These are phyloP conservation scores for Helminthosporium solani DNA, from an alignment of 2,329 filamentous ascomycete species.

Conservation along the genomic window DNA sequence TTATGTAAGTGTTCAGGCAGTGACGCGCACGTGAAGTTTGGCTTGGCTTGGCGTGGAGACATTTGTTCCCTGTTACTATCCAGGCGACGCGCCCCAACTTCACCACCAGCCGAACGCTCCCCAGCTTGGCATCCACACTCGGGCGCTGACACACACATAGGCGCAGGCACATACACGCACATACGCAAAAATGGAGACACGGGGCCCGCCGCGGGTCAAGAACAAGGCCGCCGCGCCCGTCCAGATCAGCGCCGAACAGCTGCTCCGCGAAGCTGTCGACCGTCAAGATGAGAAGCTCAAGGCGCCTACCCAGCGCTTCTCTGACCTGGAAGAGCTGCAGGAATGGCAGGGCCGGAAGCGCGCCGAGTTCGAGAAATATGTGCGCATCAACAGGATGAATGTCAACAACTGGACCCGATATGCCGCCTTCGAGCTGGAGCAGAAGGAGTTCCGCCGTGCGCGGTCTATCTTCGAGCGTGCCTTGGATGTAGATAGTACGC, in stretches of 20 bases:
- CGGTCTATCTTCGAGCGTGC: slow-evolving; percentile 93
- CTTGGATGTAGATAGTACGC: slow-evolving; percentile 86
- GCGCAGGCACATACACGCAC: too few species aligned
- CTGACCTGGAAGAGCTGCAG: slow-evolving; percentile 95
- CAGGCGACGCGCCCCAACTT: slow-evolving; percentile 12
- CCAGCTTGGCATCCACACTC: slow-evolving; percentile 1
- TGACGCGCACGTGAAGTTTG: slow-evolving; percentile 16
- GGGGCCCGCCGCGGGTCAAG: slow-evolving; percentile 93
- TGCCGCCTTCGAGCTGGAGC: slow-evolving; percentile 94
- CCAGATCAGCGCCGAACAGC: slow-evolving; percentile 93
- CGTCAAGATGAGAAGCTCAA: slow-evolving; percentile 86
- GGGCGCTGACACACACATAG: not conserved
- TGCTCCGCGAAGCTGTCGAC: slow-evolving; percentile 95
- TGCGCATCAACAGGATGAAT: slow-evolving; percentile 88
- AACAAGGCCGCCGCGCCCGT: slow-evolving; percentile 88
- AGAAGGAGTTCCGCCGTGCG: slow-evolving; percentile 93
- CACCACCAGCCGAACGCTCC: slow-evolving; percentile 5
- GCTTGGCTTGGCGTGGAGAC: slow-evolving; percentile 28
- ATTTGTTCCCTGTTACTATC: too few species aligned
- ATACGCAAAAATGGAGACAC: slow-evolving; percentile 94
- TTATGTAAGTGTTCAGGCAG: slow-evolving; percentile 8
- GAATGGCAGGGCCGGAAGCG: slow-evolving; percentile 95
- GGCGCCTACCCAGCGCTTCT: slow-evolving; percentile 90
- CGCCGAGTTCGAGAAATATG: slow-evolving; percentile 97
- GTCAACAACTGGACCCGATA: slow-evolving; percentile 99